Evolutionary conservation across 2,329 filamentous ascomycete species (phyloP).

Genomic region (Emergomyces orientalis): DNA sequence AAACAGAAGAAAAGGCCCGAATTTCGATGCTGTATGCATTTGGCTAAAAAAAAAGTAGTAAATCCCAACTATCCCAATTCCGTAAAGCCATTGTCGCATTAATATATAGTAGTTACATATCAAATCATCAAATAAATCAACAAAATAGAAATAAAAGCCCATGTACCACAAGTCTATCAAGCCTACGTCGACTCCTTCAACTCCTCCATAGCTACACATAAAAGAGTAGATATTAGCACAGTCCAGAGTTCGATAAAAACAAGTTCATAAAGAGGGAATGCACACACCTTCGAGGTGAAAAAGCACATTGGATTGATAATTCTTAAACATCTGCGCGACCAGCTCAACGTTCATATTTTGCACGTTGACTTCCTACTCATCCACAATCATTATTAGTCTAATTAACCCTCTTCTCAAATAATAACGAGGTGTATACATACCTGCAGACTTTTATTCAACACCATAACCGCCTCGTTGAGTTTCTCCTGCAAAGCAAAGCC

Average conservation of each 20-base stretch:
- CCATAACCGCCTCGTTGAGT: constrained; percentile 84
- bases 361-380: constrained; percentile 78
- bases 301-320: constrained; percentile 94
- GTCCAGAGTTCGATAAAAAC: no score
- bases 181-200: constrained; percentile 63
- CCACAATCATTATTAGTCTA: background rate
- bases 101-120: background rate
- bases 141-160: background rate
- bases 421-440: constrained; percentile 36
- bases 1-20: no score
- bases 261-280: background rate
- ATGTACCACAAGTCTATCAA: background rate
- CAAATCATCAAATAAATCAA: background rate
- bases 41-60: no score
- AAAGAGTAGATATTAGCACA: constrained; percentile 7
- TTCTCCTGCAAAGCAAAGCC: constrained; percentile 60
- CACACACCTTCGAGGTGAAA: constrained; percentile 86
- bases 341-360: constrained; percentile 99
- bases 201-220: constrained; percentile 62
- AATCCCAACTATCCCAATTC: background rate
- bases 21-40: no score
- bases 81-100: background rate
- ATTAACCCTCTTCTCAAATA: no score
- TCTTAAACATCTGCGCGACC: constrained; percentile 99
- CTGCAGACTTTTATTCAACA: constrained; percentile 86